Evolutionary conservation across 2,329 filamentous ascomycete genomes (phyloP).

Genomic region (Penicillium capsulatum): DNA sequence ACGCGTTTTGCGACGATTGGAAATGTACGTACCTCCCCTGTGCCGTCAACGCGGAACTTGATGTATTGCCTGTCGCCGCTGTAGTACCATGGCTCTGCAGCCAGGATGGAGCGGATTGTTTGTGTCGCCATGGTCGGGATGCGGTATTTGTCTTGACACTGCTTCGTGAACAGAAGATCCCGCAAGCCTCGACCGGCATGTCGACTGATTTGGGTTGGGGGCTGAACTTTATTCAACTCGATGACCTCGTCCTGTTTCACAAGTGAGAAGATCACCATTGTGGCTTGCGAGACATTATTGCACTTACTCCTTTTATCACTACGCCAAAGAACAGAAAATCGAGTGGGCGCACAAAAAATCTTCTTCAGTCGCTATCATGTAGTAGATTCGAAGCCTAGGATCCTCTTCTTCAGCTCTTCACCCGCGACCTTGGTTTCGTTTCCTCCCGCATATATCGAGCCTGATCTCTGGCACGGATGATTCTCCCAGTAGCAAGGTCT

Average conservation of each 20-base stretch:
- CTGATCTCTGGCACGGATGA: slow-evolving; percentile 1
- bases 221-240: slow-evolving; percentile 2
- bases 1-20: slow-evolving; percentile 1
- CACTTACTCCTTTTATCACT: no score
- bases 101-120: slow-evolving; percentile 1
- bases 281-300: no score
- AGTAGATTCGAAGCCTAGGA: slow-evolving; percentile 1
- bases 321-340: no score
- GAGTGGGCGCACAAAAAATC: no score
- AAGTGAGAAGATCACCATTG: no score
- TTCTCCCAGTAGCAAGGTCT: neutral
- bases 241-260: no score
- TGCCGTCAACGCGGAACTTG: slow-evolving; percentile 3
- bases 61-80: slow-evolving; percentile 1
- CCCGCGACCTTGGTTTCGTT: neutral
- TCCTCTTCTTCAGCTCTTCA: slow-evolving; percentile 1
- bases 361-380: no score
- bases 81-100: slow-evolving; percentile 5
- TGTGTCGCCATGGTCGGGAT: slow-evolving; percentile 3
- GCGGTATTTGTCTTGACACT: neutral
- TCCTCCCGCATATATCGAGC: neutral
- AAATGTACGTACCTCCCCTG: slow-evolving; percentile 2
- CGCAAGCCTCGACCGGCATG: slow-evolving; percentile 1
- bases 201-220: slow-evolving; percentile 1
- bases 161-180: slow-evolving; percentile 1